Evolutionary conservation across 164 flowering plant species (phyloP).

Genomic region (Stephania yunnanensis): DNA sequence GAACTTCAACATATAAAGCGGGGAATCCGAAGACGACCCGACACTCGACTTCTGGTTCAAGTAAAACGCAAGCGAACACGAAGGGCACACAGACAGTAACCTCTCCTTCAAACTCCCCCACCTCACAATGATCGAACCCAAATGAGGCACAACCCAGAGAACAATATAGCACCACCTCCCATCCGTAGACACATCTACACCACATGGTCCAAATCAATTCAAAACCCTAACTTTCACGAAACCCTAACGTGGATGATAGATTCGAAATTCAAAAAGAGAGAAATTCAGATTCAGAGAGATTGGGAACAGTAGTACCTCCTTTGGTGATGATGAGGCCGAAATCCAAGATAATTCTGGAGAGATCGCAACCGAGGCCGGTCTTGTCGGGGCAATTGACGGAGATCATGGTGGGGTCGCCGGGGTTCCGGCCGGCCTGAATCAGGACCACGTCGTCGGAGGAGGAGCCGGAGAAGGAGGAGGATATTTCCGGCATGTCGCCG

Average conservation of each 20-base stretch:
- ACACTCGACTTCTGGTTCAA: conserved; percentile 15
- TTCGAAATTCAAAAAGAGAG: neutral
- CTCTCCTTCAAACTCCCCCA: conserved; percentile 44
- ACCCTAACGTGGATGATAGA: neutral
- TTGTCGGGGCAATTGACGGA: conserved; percentile 74
- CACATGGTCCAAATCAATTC: neutral
- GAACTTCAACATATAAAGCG: conserved; percentile 55
- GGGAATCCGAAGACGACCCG: conserved; percentile 22
- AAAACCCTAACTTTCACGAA: no score
- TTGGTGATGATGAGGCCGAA: conserved; percentile 51
- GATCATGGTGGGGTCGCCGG: conserved; percentile 42
- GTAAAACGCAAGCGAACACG: conserved; percentile 20
- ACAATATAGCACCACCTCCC: conserved; percentile 81
- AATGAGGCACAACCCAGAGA: conserved; percentile 50
- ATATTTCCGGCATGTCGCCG: neutral
- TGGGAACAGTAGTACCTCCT: conserved; percentile 36
- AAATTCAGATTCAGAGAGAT: no score
- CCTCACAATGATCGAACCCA: conserved; percentile 32
- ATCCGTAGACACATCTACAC: conserved; percentile 70
- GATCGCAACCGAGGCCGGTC: conserved; percentile 67
- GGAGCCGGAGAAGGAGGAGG: neutral
- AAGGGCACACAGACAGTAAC: conserved; percentile 48
- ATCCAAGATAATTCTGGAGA: conserved; percentile 48
- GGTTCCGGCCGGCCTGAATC: conserved; percentile 27
- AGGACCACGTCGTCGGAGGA: conserved; percentile 51